These are phyloP conservation scores for Cercospora sp. DNA, from an alignment of 2,329 filamentous ascomycete genomes.

Conservation along the genomic window DNA sequence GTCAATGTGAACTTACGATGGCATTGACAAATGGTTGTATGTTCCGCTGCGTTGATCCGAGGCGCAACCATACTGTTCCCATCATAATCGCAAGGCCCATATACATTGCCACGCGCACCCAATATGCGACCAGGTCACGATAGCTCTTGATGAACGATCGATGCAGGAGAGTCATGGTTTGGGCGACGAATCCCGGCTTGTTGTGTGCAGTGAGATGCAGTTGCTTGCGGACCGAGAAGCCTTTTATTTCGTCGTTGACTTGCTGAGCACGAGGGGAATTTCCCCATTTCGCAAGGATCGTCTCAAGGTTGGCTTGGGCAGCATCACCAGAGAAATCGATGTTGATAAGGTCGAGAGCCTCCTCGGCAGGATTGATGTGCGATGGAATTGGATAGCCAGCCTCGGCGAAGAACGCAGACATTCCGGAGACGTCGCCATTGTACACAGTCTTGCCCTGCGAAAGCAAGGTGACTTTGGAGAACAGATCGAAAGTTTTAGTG, in stretches of 20 bases:
- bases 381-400: slow-evolving; percentile 62
- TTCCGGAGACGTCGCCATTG: slow-evolving; percentile 59
- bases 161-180: slow-evolving; percentile 62
- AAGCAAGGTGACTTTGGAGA: slow-evolving; percentile 72
- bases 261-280: slow-evolving; percentile 39
- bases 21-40: slow-evolving; percentile 80
- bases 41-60: slow-evolving; percentile 64
- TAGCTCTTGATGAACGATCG: slow-evolving; percentile 79
- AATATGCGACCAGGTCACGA: slow-evolving; percentile 77
- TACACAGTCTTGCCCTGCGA: slow-evolving; percentile 69
- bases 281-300: slow-evolving; percentile 56
- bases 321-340: slow-evolving; percentile 62
- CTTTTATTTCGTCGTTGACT: slow-evolving; percentile 19
- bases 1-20: slow-evolving; percentile 45
- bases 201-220: slow-evolving; percentile 6
- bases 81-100: slow-evolving; percentile 74
- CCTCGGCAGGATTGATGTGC: slow-evolving; percentile 74
- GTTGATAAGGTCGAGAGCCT: slow-evolving; percentile 72
- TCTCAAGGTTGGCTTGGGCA: slow-evolving; percentile 44
- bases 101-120: slow-evolving; percentile 79
- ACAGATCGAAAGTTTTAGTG: slow-evolving; percentile 71
- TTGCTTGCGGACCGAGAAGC: slow-evolving; percentile 11
- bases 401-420: slow-evolving; percentile 60
- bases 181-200: slow-evolving; percentile 17
- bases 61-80: slow-evolving; percentile 81